Conservation (phyloP, 208 protist species). For the Zelonia costaricensis region DNA sequence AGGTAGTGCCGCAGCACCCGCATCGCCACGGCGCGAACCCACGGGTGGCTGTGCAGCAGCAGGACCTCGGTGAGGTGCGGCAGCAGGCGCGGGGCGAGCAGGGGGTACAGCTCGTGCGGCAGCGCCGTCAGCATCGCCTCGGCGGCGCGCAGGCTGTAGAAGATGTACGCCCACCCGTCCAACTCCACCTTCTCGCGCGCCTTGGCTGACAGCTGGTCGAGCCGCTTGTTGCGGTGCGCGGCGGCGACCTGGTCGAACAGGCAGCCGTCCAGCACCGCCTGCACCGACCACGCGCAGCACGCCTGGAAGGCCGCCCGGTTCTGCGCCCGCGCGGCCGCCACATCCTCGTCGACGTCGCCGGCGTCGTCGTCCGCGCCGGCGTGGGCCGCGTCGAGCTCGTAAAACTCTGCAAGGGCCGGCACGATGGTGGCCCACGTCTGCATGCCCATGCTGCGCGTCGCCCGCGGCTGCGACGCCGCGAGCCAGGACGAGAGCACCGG, state of each 20-base stretch:
- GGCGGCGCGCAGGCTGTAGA: conserved; percentile 77
- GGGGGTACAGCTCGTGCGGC: conserved; percentile 52
- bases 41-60: conserved; percentile 78
- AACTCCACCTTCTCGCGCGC: conserved; percentile 61
- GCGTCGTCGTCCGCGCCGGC: conserved; percentile 5
- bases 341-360: conserved; percentile 14
- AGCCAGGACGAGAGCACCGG: conserved; percentile 74
- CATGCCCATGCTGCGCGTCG: conserved; percentile 57
- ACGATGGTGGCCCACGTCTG: conserved; percentile 79
- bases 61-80: conserved; percentile 44
- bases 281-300: conserved; percentile 69
- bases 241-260: conserved; percentile 59
- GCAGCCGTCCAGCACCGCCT: conserved; percentile 56
- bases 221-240: conserved; percentile 25
- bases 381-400: conserved; percentile 14
- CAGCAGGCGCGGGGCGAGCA: conserved; percentile 41
- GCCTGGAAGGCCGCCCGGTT: conserved; percentile 42
- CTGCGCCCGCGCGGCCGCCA: conserved; percentile 16
- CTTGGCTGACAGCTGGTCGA: conserved; percentile 32
- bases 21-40: conserved; percentile 74
- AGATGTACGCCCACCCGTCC: conserved; percentile 76
- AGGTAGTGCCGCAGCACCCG: conserved; percentile 78
- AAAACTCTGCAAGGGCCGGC: conserved; percentile 35
- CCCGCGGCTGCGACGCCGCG: conserved; percentile 35
- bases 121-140: conserved; percentile 59